phyloP scores from a whole-genome alignment of 2,329 filamentous ascomycete species.

The Aspergillus sojae region DNA sequence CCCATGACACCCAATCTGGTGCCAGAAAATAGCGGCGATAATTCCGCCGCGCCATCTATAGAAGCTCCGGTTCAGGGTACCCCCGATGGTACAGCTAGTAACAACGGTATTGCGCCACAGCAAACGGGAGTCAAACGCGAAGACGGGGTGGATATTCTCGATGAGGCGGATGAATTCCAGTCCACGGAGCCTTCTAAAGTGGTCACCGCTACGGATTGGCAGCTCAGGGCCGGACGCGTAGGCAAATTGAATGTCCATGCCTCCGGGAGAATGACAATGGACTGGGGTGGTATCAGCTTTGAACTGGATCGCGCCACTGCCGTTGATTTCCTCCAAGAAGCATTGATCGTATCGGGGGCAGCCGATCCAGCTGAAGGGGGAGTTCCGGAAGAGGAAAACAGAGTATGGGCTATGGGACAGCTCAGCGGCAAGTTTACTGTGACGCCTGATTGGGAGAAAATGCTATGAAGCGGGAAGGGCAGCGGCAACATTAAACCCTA shows the following conservation, averaged over 20 bases:
- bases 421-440: slow-evolving; percentile 68
- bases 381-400: slow-evolving; percentile 37
- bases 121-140: slow-evolving; percentile 34
- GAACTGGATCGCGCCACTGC: slow-evolving; percentile 60
- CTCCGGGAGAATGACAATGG: slow-evolving; percentile 62
- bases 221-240: slow-evolving; percentile 56
- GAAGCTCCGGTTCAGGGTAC: slow-evolving; percentile 3
- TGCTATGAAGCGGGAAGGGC: slow-evolving; percentile 35
- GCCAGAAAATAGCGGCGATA: slow-evolving; percentile 27
- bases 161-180: slow-evolving; percentile 18
- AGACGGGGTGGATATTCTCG: slow-evolving; percentile 34
- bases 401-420: slow-evolving; percentile 61
- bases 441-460: slow-evolving; percentile 61
- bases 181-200: slow-evolving; percentile 31
- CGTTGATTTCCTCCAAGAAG: slow-evolving; percentile 63
- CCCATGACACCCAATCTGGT: slow-evolving; percentile 62
- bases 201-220: slow-evolving; percentile 43
- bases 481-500: background rate
- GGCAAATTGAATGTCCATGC: slow-evolving; percentile 65
- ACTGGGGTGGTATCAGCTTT: slow-evolving; percentile 65
- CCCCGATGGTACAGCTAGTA: slow-evolving; percentile 3
- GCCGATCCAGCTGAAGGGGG: slow-evolving; percentile 25
- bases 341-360: slow-evolving; percentile 46
- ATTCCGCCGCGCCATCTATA: slow-evolving; percentile 14
- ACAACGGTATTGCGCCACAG: slow-evolving; percentile 12